These are phyloP conservation scores for Penicillium taxi DNA, from an alignment of 495 filamentous ascomycete genomes.

Conservation along the genomic window DNA sequence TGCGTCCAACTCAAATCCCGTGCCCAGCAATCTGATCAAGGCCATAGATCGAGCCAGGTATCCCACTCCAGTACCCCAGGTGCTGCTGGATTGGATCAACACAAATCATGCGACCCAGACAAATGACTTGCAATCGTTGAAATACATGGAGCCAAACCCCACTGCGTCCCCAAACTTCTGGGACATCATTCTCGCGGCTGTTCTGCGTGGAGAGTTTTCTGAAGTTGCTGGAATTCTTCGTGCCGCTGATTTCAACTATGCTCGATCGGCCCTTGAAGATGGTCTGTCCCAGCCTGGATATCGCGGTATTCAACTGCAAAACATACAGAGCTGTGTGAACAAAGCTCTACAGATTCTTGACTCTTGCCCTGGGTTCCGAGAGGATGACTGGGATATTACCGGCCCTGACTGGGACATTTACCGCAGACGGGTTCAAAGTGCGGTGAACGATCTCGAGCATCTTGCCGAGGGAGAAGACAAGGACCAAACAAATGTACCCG, in stretches of 20 bases:
- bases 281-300: slow-evolving; percentile 56
- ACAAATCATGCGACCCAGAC: slow-evolving; percentile 55
- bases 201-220: slow-evolving; percentile 62
- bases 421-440: slow-evolving; percentile 57
- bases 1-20: slow-evolving; percentile 15
- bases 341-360: slow-evolving; percentile 58
- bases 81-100: slow-evolving; percentile 73
- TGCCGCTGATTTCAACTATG: slow-evolving; percentile 65
- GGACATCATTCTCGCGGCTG: slow-evolving; percentile 59
- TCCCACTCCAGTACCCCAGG: slow-evolving; percentile 53
- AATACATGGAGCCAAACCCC: slow-evolving; percentile 56
- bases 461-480: slow-evolving; percentile 66
- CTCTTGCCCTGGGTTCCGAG: slow-evolving; percentile 56
- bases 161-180: slow-evolving; percentile 69
- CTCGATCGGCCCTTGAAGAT: slow-evolving; percentile 51
- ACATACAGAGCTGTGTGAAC: slow-evolving; percentile 60
- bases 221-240: slow-evolving; percentile 56
- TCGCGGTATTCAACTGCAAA: slow-evolving; percentile 58
- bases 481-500: slow-evolving; percentile 18
- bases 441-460: slow-evolving; percentile 56
- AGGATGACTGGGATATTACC: slow-evolving; percentile 66
- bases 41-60: slow-evolving; percentile 30
- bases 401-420: slow-evolving; percentile 71
- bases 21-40: slow-evolving; percentile 25
- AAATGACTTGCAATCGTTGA: slow-evolving; percentile 51